These are phyloP conservation scores for Ganoderma boninense DNA, from an alignment of 1,284 basidiomycete species.

Conservation along the genomic window DNA sequence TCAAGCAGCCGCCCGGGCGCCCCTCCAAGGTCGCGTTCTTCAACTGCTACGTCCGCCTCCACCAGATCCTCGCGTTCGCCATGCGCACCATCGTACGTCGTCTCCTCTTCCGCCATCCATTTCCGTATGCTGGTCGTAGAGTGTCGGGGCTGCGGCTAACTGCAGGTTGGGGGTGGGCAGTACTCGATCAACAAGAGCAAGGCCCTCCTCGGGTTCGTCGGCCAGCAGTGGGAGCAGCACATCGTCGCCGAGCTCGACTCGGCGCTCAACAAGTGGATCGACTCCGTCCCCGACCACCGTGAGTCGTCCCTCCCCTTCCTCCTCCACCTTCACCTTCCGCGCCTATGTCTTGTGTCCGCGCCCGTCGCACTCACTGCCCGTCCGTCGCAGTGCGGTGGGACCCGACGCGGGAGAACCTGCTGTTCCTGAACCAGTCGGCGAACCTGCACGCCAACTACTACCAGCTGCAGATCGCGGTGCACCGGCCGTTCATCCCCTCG, in stretches of 20 bases:
- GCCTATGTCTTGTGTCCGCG: no score
- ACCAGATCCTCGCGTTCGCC: constrained; percentile 63
- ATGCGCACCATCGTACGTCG: constrained; percentile 57
- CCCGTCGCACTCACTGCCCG: neutral
- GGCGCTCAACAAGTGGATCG: constrained; percentile 70
- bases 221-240: constrained; percentile 60
- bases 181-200: constrained; percentile 68
- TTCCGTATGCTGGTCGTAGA: neutral
- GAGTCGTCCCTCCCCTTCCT: constrained; percentile 13
- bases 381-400: constrained; percentile 60
- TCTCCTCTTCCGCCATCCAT: no score
- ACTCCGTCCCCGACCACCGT: constrained; percentile 64
- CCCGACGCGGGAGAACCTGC: constrained; percentile 53
- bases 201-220: constrained; percentile 54
- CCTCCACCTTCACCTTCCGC: no score
- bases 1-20: constrained; percentile 56
- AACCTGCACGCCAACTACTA: constrained; percentile 64
- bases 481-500: constrained; percentile 69
- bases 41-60: constrained; percentile 60
- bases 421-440: constrained; percentile 64
- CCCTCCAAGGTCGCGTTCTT: constrained; percentile 58
- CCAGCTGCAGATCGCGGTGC: constrained; percentile 63
- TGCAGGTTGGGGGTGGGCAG: constrained; percentile 34
- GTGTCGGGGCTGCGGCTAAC: neutral
- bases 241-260: constrained; percentile 68